phyloP scores from a whole-genome alignment of 805 yeast species.

The Candida suzukii region DNA sequence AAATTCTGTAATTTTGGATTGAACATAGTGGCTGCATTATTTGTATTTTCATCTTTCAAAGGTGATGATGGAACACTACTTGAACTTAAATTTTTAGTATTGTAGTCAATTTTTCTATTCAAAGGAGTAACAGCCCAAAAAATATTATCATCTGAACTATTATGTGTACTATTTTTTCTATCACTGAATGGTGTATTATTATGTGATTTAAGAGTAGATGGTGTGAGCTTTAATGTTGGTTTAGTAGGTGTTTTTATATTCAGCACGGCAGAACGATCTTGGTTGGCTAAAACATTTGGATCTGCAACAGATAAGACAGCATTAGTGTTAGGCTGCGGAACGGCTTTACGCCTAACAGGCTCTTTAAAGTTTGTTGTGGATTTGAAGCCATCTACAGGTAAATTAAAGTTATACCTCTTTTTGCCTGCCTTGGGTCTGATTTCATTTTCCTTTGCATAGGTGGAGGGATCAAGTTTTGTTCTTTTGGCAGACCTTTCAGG shows the following conservation, averaged over 20 bases:
- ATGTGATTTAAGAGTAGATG: neutral
- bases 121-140: slow-evolving; percentile 37
- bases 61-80: slow-evolving; percentile 36
- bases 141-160: slow-evolving; percentile 28
- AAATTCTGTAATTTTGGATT: slow-evolving; percentile 24
- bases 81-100: neutral
- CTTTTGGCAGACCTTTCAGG: slow-evolving; percentile 4
- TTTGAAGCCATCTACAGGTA: neutral
- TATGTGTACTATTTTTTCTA: slow-evolving; percentile 7
- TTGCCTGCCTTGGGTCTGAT: neutral
- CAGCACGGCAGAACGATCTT: slow-evolving; percentile 9
- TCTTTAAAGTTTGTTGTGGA: slow-evolving; percentile 6
- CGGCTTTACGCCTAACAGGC: slow-evolving; percentile 5
- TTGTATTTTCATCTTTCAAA: slow-evolving; percentile 19
- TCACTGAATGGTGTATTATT: slow-evolving; percentile 4
- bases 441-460: slow-evolving; percentile 6
- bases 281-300: slow-evolving; percentile 13
- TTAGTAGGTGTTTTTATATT: slow-evolving; percentile 16
- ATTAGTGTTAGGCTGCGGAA: neutral
- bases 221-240: neutral
- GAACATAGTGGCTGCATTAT: slow-evolving; percentile 13
- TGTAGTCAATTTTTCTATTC: neutral
- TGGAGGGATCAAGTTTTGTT: neutral
- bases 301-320: slow-evolving; percentile 5
- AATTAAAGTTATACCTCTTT: slow-evolving; percentile 7